Evolutionary conservation across 1,284 basidiomycete genomes (phyloP), one percentile per base, ranked within the genome.

Genomic region (Macrocystidia cucumis): DNA sequence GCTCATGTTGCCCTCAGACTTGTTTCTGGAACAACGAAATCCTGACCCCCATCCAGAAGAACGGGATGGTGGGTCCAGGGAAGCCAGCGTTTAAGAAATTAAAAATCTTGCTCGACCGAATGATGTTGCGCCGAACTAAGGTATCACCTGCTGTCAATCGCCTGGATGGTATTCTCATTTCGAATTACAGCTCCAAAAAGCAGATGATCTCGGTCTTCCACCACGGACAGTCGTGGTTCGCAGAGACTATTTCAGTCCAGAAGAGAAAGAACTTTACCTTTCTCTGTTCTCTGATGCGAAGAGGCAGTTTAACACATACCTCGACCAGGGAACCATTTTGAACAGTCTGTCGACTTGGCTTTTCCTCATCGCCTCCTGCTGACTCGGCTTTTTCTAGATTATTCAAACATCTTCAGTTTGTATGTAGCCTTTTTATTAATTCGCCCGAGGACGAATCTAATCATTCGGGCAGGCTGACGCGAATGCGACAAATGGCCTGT

Each of bases 171-270:
- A 9, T 32, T 24, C 5, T 17, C 29, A 29, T 36, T 27, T 18
- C 36, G 12, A 31, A 18, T 16, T 25, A 25, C 25, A 91, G 80
- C 63, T 98, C 25, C 89, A 99, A 74, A 76, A 89, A 33, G 95
- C 95, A 1, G 96, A 99, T 53, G 96, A 99, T 56, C 78, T 99
- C 32, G 96, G 92, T 4, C 65, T 98, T n/a, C 96, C 96, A 2
- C 96, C 96, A 3, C 76, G 96, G 25, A 93, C 84, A 0, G 87
- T 98, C 28, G 72, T 89, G 35, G 83, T 98, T 42, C 78, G 91
- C 25, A 72, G 82, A 34, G 95, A 98, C 57, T 86, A 85, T 57
- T 98, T 98, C 67, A 96, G 90, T 44, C 88, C 91, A 0, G 91
- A 96, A 55, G 93, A 98, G 62, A 96, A 93, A 57, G 95, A 98